phyloP scores from a whole-genome alignment of 2,329 filamentous ascomycete species.

The Septoria petroselini region DNA sequence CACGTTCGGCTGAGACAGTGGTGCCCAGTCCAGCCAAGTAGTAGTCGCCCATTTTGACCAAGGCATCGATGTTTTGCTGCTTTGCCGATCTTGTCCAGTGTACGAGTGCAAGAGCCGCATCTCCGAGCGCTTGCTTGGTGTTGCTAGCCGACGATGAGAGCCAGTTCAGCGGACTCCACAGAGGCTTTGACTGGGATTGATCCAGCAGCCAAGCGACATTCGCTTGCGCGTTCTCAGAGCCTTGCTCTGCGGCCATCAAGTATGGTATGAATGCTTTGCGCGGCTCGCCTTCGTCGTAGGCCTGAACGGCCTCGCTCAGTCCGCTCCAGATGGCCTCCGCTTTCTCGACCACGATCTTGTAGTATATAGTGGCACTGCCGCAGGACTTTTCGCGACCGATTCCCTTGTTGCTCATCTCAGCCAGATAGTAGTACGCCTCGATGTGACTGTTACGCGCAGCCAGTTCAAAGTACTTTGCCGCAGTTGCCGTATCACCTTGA shows the following conservation, averaged over 20 bases:
- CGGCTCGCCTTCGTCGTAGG: slow-evolving; percentile 73
- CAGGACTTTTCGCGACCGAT: slow-evolving; percentile 78
- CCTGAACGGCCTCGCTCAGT: slow-evolving; percentile 77
- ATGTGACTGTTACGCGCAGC: slow-evolving; percentile 79
- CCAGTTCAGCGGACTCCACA: slow-evolving; percentile 22
- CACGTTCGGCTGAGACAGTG: slow-evolving; percentile 69
- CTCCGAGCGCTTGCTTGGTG: slow-evolving; percentile 48
- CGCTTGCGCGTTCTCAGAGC: slow-evolving; percentile 83
- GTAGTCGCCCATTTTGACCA: slow-evolving; percentile 98
- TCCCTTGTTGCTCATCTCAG: slow-evolving; percentile 78
- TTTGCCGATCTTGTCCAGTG: slow-evolving; percentile 95
- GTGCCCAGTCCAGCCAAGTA: slow-evolving; percentile 77
- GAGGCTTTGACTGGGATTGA: slow-evolving; percentile 42
- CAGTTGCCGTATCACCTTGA: slow-evolving; percentile 76
- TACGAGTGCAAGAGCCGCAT: slow-evolving; percentile 70
- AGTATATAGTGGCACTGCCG: slow-evolving; percentile 72
- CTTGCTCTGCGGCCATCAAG: slow-evolving; percentile 86
- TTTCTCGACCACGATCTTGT: slow-evolving; percentile 85
- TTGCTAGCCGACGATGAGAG: slow-evolving; percentile 18
- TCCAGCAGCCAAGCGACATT: slow-evolving; percentile 88
- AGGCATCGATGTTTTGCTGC: slow-evolving; percentile 86
- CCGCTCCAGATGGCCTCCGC: slow-evolving; percentile 82
- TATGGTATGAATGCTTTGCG: slow-evolving; percentile 78
- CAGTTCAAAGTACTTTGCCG: slow-evolving; percentile 82
- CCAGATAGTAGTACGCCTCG: slow-evolving; percentile 88